Percentiles rank a stretch among this genome's conserved stretches.
Evolutionary conservation across 257 asterid genomes (phyloP).

Genomic region (Solanum chiquidenum): DNA sequence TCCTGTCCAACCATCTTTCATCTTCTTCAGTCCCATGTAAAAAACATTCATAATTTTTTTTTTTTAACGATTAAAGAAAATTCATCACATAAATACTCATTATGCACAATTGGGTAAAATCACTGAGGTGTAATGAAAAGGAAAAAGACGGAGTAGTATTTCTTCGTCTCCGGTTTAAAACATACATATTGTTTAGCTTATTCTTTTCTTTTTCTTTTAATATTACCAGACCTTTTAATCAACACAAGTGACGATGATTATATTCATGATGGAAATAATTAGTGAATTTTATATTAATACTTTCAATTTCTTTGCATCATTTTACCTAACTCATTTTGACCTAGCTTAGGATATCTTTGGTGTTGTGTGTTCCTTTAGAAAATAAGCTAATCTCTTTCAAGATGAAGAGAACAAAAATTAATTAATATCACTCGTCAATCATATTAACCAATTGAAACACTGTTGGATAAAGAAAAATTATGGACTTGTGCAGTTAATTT

Average conservation of each 20-base stretch:
- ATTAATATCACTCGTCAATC: not conserved
- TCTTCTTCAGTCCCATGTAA: too few species aligned
- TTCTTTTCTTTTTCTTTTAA: too few species aligned
- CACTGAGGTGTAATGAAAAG: too few species aligned
- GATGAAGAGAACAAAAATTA: not conserved
- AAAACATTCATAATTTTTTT: too few species aligned
- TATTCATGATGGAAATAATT: too few species aligned
- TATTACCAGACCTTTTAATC: not conserved
- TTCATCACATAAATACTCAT: too few species aligned
- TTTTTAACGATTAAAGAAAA: too few species aligned
- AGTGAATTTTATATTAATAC: not conserved
- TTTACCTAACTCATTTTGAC: not conserved
- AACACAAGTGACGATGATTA: not conserved
- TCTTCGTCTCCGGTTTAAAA: not conserved
- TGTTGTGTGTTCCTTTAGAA: not conserved
- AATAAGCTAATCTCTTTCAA: not conserved
- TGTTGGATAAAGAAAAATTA: not conserved
- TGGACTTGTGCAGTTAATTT: not conserved
- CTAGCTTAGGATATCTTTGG: not conserved
- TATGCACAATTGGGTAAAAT: too few species aligned
- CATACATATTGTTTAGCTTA: not conserved
- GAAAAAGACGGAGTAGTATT: too few species aligned
- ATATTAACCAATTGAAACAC: not conserved
- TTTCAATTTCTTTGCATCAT: not conserved
- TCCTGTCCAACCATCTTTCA: too few species aligned